Evolutionary conservation across 73 alveolate species (phyloP), one percentile per base, ranked within the genome.

Genomic region (Paramecium sexaurelia): DNA sequence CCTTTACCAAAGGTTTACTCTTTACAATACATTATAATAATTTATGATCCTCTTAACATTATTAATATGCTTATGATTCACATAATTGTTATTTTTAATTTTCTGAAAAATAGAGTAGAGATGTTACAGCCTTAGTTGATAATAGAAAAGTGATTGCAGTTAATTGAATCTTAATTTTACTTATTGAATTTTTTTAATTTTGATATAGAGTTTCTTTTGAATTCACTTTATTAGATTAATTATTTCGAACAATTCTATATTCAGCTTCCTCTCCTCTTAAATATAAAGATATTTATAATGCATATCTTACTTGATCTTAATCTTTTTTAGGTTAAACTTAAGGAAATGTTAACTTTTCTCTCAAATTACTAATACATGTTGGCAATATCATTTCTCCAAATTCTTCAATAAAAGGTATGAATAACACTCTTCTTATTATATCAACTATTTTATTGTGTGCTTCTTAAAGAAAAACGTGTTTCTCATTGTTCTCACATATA

Each of bases 381-480:
- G 68, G 90, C 7, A 78, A 24, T 19, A 78, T 40, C 6, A 39
- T 0, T 3, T 78, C 90, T 40, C 90, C 90, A 24, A 36, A 78
- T 40, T 78, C 90, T 78, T 78, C 90, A 17, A 78, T 37, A 11
- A 78, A 78, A n/a, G 90, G 90, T 19, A 78, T 43, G 10, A 78
- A 78, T 45, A 78, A 43, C 9, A 20, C 45, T 78, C 36, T 78
- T 45, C 55, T 40, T 78, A 78, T 78, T 5, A 78, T 20, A 10
- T 78, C 90, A 39, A 78, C 90, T 7, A 78, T 27, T 45, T 26
- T 78, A 43, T 26, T 24, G n/a, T 78, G 90, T 20, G 43, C 15
- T 78, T 78, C 33, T 33, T 78, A 43, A 11, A 78, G 40, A 13
- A 39, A 39, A 1, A 39, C 27, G 19, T 78, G 68, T 61, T 78